phyloP scores from a whole-genome alignment of 768 basidiomycete genomes.

The Dioszegia crocea region DNA sequence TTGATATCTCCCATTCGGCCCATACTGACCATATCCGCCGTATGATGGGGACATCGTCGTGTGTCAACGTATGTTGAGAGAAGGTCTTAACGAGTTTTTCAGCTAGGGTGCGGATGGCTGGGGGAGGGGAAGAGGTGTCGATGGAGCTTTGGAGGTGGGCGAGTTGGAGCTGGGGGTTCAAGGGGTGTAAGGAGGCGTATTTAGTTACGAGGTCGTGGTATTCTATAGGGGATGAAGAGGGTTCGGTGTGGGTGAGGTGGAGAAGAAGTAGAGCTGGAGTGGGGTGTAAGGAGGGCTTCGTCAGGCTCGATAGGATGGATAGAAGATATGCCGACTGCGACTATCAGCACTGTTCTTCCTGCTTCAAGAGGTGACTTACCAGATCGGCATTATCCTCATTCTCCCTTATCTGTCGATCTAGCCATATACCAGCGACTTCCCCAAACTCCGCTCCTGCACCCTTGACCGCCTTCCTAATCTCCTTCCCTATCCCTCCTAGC shows the following conservation, averaged over 20 bases:
- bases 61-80: background rate
- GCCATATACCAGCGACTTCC: constrained; percentile 53
- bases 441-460: constrained; percentile 25
- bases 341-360: background rate
- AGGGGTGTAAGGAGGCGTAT: constrained; percentile 1
- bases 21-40: constrained; percentile 8
- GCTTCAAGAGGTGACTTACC: constrained; percentile 28
- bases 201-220: background rate
- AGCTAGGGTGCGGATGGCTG: background rate
- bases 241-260: constrained; percentile 12
- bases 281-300: constrained; percentile 30
- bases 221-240: background rate
- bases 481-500: constrained; percentile 56
- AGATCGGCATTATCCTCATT: constrained; percentile 46
- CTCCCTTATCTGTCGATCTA: constrained; percentile 55
- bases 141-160: background rate
- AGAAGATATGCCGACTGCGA: constrained; percentile 59
- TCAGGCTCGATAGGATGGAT: constrained; percentile 34
- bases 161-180: background rate
- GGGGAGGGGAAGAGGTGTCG: constrained; percentile 47
- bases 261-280: constrained; percentile 31
- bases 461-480: constrained; percentile 52
- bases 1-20: constrained; percentile 3
- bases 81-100: background rate
- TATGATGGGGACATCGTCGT: constrained; percentile 1